Base-by-base conservation (phyloP, 306 rosid genomes). In the Abrus precatorius region DNA sequence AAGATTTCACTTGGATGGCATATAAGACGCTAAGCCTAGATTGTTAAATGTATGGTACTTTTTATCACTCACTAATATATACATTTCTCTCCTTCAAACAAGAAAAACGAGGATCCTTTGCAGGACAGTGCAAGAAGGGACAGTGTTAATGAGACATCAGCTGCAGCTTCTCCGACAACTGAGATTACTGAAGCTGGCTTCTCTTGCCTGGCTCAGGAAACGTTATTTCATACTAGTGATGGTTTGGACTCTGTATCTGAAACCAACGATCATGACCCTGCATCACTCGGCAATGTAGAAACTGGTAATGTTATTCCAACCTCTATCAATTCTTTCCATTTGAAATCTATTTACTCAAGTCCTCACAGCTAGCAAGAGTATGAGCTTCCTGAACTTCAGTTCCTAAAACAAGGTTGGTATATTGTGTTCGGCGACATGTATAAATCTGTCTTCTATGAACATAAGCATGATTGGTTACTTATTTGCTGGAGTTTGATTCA, bases 121-220 rank as follows among this genome's bases (percentile, higher is more conserved):
- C 68, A 76, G 83, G 81, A 72, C 33, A 60, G 66, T 83, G 59
- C 67, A 28, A 38, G 30, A 50, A 13, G 27, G 68, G 77, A 55
- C 56, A 85, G 29, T 60, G 14, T 52, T 72, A 10, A 52, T 67
- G 85, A 71, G 75, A 68, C 79, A 77, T 47, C 81, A 57, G 54
- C 84, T 33, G 55, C 78, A 60, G 76, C 80, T 47, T 64, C 85
- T 27, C 32, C 33, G 3, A 12, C 71, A 29, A 55, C 83, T 20
- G 83, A 55, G 36, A 79, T 64, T 36, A 57, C 72, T 79, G 89
- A 86, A 13, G 87, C 65, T 66, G 61, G 78, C 59, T 57, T 80
- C 33, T 76, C 87, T 57, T 28, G 13, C 38, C 33, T 64, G 48
- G 65, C 33, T 69, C 69, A 40, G 1, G 77, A 75, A 14, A 13